Evolutionary conservation across 1,284 basidiomycete species (phyloP), one percentile per base, ranked within the genome.

Genomic region (Cryptococcus neoformans): DNA sequence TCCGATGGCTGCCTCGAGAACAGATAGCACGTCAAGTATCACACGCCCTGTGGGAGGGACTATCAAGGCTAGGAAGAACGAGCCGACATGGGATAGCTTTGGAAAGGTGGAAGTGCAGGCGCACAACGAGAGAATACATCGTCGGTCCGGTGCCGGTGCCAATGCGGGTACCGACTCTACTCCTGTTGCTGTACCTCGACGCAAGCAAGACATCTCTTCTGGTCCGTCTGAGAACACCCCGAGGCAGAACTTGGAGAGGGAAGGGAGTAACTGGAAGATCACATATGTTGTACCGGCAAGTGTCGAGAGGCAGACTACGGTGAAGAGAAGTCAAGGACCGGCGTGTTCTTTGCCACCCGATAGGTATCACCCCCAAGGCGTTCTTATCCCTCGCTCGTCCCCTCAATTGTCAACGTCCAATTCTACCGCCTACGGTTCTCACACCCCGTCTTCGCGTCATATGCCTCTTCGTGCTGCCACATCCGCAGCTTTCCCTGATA

Each of bases 11-110:
- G 42, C n/a, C n/a, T 8, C 5, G n/a, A 47, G 46, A 14, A 17
- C 17, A 28, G 46, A 35, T 28, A 47, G 46, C 34, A 28, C 21
- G 10, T 47, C 46, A 6, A 21, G 17, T 9, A 47, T 59, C n/a
- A 54, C 50, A 39, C 56, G 64, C 2, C 61, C 62, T 2, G 11
- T 44, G 3, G 46, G 35, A 17, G 70, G 68, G 4, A 72, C 70
- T 1, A 70, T 72, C 34, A 66, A 72, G 21, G 67, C 67, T 7
- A 63, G 62, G 49, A 57, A 60, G 34, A 49, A 55, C 21, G 59
- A 63, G 44, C 60, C 62, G 4, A 68, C 70, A 1, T 76, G 74
- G 74, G 74, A 76, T 51, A 59, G 65, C 14, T 70, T 72, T 45
- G 74, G 69, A 28, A 62, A 61, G 54, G 60, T 68, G 21, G 67